These are phyloP conservation scores for Scutellaria minor DNA, from an alignment of 257 asterid species.

Conservation along the genomic window DNA sequence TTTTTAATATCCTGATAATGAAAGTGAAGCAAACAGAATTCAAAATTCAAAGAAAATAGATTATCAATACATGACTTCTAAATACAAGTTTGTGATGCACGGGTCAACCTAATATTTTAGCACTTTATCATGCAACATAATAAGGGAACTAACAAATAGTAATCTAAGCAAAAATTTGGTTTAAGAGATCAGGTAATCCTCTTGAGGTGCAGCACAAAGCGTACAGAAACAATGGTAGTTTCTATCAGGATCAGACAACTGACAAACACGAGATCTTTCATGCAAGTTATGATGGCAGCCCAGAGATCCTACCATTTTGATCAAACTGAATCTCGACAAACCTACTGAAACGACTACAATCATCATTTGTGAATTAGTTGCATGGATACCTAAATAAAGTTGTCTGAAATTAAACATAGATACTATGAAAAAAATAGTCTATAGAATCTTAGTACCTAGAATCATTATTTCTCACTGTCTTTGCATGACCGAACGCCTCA, in stretches of 20 bases:
- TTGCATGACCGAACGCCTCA: conserved; percentile 99
- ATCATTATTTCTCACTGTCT: conserved; percentile 96
- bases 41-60: neutral
- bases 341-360: conserved; percentile 96
- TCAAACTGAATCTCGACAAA: conserved; percentile 99
- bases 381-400: neutral
- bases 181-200: conserved; percentile 43
- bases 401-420: conserved; percentile 17
- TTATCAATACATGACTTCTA: neutral
- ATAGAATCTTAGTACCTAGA: conserved; percentile 70
- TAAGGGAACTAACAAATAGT: conserved; percentile 13
- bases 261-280: conserved; percentile 99
- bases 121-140: conserved; percentile 9
- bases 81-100: neutral
- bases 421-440: conserved; percentile 12
- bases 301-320: conserved; percentile 84
- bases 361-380: conserved; percentile 39
- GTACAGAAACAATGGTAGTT: conserved; percentile 97
- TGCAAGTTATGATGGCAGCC: conserved; percentile 96
- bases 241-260: conserved; percentile 98
- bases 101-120: neutral
- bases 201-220: conserved; percentile 97
- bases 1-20: conserved; percentile 65
- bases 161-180: neutral
- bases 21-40: conserved; percentile 35